Conservation (phyloP, 2,329 filamentous ascomycete genomes). For the Tolypocladium nubicola region DNA sequence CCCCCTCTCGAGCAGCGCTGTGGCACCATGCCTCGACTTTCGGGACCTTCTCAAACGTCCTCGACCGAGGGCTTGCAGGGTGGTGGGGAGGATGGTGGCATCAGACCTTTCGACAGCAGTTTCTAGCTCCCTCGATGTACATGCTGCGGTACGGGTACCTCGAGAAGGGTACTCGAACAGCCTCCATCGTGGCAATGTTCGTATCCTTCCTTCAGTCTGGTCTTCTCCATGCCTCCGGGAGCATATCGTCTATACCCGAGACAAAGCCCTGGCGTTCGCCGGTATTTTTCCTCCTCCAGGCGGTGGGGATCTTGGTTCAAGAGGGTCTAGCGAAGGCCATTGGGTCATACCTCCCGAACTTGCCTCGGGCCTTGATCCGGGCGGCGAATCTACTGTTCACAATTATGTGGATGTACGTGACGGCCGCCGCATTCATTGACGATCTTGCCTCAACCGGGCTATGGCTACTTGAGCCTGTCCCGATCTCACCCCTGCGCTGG, state of each 20-base stretch:
- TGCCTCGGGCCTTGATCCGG: constrained; percentile 37
- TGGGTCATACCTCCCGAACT: constrained; percentile 15
- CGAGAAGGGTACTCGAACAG: constrained; percentile 14
- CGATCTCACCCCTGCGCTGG: constrained; percentile 58
- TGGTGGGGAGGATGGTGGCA: constrained; percentile 89
- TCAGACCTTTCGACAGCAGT: constrained; percentile 71
- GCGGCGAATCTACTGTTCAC: constrained; percentile 52
- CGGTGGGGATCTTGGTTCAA: constrained; percentile 55
- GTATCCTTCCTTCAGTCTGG: constrained; percentile 53
- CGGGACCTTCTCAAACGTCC: constrained; percentile 42
- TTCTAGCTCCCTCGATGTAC: constrained; percentile 47
- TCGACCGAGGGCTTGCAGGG: constrained; percentile 63
- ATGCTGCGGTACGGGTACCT: constrained; percentile 31
- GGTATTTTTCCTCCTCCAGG: constrained; percentile 64
- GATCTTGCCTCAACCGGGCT: constrained; percentile 66
- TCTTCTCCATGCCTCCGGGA: constrained; percentile 60
- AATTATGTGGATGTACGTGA: constrained; percentile 56
- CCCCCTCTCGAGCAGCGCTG: constrained; percentile 38
- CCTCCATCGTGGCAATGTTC: constrained; percentile 18
- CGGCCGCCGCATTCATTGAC: constrained; percentile 56
- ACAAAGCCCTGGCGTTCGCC: constrained; percentile 42
- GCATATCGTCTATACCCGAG: constrained; percentile 49
- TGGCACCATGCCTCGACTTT: constrained; percentile 46
- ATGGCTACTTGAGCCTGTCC: constrained; percentile 77
- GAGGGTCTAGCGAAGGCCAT: constrained; percentile 23